Percentiles rank a stretch among this genome's conserved stretches.
Evolutionary conservation across 352 stramenopile genomes (phyloP).

Genomic region (Phytopythium vexans): DNA sequence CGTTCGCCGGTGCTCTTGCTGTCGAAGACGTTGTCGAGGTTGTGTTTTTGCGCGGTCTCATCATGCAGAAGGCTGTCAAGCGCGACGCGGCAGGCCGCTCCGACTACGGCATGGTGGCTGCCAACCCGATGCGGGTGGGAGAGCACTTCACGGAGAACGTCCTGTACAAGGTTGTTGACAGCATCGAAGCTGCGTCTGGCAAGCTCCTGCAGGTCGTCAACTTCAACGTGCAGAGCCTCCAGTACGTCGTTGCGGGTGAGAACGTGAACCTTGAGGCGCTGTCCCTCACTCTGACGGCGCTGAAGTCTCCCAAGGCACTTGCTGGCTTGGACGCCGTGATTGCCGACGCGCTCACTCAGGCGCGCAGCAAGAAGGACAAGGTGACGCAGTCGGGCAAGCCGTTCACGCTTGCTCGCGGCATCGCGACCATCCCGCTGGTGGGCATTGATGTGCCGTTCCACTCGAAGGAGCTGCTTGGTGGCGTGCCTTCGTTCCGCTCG

Average conservation of each 20-base stretch:
- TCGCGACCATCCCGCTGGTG: constrained; percentile 83
- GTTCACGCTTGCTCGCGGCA: constrained; percentile 57
- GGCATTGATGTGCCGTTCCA: constrained; percentile 91
- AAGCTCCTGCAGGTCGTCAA: constrained; percentile 88
- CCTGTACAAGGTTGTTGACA: constrained; percentile 71
- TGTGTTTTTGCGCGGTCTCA: constrained; percentile 79
- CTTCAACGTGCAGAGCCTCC: constrained; percentile 80
- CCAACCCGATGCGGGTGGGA: constrained; percentile 75
- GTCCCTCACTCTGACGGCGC: constrained; percentile 52
- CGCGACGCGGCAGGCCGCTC: constrained; percentile 61
- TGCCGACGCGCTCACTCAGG: constrained; percentile 49
- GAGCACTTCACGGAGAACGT: constrained; percentile 64
- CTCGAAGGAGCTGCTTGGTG: constrained; percentile 75
- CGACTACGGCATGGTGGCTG: constrained; percentile 87
- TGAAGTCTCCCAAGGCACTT: constrained; percentile 38
- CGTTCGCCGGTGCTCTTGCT: constrained; percentile 65
- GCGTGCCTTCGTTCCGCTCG: constrained; percentile 76
- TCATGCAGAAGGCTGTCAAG: constrained; percentile 60
- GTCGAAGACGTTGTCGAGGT: constrained; percentile 78
- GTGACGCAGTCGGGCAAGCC: constrained; percentile 42
- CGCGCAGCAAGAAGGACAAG: constrained; percentile 59
- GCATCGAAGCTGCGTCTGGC: constrained; percentile 47
- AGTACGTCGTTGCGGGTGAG: constrained; percentile 86
- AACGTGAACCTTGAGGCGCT: constrained; percentile 81
- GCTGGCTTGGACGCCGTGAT: constrained; percentile 54